Conservation (phyloP, 1,284 basidiomycete species). For the Schizophyllum amplum region DNA sequence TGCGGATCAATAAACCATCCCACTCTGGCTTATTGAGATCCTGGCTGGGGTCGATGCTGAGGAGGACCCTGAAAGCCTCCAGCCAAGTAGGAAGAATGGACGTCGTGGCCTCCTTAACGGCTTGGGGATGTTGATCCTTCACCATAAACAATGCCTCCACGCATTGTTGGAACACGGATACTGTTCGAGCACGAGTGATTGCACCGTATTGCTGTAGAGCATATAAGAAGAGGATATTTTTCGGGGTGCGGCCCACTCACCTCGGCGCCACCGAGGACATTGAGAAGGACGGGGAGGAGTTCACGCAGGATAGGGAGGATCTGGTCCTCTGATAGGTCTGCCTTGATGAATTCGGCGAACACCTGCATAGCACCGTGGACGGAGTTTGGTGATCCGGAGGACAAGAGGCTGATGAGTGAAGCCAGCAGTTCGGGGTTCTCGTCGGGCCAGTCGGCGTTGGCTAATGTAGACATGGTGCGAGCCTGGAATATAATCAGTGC, state of each 20-base stretch:
- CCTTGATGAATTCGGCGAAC: constrained; percentile 85
- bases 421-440: constrained; percentile 81
- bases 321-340: constrained; percentile 88
- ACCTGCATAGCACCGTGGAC: constrained; percentile 96
- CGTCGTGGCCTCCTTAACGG: constrained; percentile 76
- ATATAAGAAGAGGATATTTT: background rate
- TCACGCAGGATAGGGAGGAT: constrained; percentile 81
- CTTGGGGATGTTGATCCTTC: constrained; percentile 83
- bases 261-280: constrained; percentile 70
- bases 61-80: constrained; percentile 72
- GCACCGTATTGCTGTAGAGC: constrained; percentile 55
- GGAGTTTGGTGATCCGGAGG: constrained; percentile 59
- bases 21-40: constrained; percentile 61
- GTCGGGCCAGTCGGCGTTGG: constrained; percentile 90
- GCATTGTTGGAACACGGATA: constrained; percentile 89
- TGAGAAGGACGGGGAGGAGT: constrained; percentile 77
- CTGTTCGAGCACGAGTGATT: constrained; percentile 74
- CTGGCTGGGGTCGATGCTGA: constrained; percentile 54
- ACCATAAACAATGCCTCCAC: constrained; percentile 89
- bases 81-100: constrained; percentile 86
- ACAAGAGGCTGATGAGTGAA: constrained; percentile 66
- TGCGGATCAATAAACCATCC: constrained; percentile 71
- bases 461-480: constrained; percentile 76
- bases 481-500: too few relatives aligned
- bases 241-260: constrained; percentile 31